Evolutionary conservation across 805 yeast species (phyloP), one percentile per base, ranked within the genome.

Genomic region (Candida railenensis): DNA sequence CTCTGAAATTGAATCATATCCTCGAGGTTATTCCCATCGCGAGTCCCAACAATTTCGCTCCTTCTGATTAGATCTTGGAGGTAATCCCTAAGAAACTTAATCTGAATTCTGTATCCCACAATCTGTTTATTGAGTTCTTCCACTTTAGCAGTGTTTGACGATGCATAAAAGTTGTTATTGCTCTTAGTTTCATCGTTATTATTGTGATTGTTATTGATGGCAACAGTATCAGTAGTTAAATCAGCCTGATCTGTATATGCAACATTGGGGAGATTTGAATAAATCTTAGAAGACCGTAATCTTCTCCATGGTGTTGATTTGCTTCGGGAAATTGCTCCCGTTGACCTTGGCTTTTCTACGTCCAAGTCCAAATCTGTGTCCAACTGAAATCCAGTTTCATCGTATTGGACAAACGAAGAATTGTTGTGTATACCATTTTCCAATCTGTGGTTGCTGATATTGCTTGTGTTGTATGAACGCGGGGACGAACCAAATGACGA

Each of bases 51-150:
- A 9, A 36, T 12, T 37, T 43, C 25, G 15, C 48, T 47, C 40
- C 55, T 57, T 43, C 59, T 67, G 2, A 71, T 63, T 8, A 72
- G 43, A 40, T 63, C 65, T 42, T 70, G 76, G 3, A 73, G 53
- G 43, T 71, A 71, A 46, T 67, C 66, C 50, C 67, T 68, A 59
- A 70, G 67, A 41, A 71, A 60, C 48, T 69, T 60, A 51, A 73
- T 61, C 56, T 75, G 63, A 32, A 60, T 67, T 39, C 63, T 63
- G 48, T 69, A 71, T 11, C 70, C 63, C 2, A 73, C 66, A 22
- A 71, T 53, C 48, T 61, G 67, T 45, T 62, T 65, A 42, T 65
- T 64, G n/a, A 65, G 49, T 12, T 64, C 70, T 42, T 61, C 67
- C 2, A 66, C 54, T 25, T 47, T 61, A 15, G 57, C 55, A 21